Conservation (phyloP, 1,284 basidiomycete genomes). For the Spongispora temasekensis region DNA sequence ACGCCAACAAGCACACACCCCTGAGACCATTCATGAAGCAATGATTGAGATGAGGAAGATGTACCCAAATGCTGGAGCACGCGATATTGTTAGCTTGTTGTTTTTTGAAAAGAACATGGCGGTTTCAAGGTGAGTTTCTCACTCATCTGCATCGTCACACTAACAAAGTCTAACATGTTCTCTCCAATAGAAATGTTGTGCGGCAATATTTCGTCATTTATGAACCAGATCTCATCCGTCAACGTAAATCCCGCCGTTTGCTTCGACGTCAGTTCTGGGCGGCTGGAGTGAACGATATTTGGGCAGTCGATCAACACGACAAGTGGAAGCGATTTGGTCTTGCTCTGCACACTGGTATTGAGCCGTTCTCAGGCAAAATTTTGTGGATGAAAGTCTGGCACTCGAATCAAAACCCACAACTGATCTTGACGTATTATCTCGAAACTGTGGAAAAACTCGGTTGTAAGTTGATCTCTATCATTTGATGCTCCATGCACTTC, state of each 20-base stretch:
- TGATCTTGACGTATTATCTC: constrained; percentile 2
- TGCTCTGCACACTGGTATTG: background rate
- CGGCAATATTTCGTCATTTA: background rate
- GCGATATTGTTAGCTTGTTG: background rate
- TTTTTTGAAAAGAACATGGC: background rate
- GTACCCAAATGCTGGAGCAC: background rate
- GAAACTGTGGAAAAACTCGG: background rate
- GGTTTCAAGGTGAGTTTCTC: background rate
- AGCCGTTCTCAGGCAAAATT: background rate
- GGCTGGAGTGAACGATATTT: background rate
- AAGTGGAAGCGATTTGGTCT: background rate
- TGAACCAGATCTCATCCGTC: background rate
- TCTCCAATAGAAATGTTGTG: background rate
- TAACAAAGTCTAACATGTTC: too few relatives aligned
- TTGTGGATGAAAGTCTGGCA: constrained; percentile 8
- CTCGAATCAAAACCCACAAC: background rate
- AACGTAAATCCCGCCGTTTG: background rate
- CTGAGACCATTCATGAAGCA: background rate
- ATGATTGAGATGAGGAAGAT: background rate
- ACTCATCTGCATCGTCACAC: background rate
- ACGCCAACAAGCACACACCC: background rate
- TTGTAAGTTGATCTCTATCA: background rate
- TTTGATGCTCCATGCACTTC: background rate
- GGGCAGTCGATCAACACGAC: background rate
- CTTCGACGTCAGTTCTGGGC: background rate